Evolutionary conservation across 1,284 basidiomycete genomes (phyloP).

Genomic region (Lentinus polychrous): DNA sequence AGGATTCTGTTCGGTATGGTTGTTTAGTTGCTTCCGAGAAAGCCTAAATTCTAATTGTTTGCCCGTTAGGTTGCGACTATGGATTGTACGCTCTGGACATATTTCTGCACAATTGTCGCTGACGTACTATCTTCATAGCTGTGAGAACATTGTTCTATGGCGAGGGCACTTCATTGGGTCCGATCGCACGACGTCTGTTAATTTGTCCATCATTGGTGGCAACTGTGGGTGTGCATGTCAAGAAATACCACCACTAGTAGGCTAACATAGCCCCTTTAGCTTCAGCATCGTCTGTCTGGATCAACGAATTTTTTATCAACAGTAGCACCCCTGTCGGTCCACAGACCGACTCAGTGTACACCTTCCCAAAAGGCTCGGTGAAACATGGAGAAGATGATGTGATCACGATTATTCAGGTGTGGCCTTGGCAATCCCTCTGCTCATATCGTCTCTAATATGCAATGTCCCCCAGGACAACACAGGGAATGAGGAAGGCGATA

Average conservation of each 20-base stretch:
- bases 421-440: conserved; percentile 2
- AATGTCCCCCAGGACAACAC: conserved; percentile 57
- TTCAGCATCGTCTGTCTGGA: conserved; percentile 74
- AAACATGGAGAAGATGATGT: conserved; percentile 54
- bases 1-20: conserved; percentile 52
- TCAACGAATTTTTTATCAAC: conserved; percentile 67
- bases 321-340: conserved; percentile 50
- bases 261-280: conserved; percentile 29
- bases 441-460: background rate
- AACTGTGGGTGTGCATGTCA: conserved; percentile 39
- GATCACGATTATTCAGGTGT: conserved; percentile 65
- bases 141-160: conserved; percentile 75
- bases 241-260: background rate
- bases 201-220: conserved; percentile 74
- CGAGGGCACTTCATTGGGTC: conserved; percentile 68
- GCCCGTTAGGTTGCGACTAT: conserved; percentile 58
- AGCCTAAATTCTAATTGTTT: too few relatives aligned
- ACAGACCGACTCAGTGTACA: conserved; percentile 58
- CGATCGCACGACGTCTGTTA: conserved; percentile 50
- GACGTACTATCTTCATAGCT: conserved; percentile 32
- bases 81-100: conserved; percentile 29
- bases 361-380: conserved; percentile 51
- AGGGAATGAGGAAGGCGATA: conserved; percentile 58
- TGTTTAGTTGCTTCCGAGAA: background rate
- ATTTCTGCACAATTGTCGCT: background rate